Evolutionary conservation across 306 rosid species (phyloP).

Genomic region (Vigna trinervia): DNA sequence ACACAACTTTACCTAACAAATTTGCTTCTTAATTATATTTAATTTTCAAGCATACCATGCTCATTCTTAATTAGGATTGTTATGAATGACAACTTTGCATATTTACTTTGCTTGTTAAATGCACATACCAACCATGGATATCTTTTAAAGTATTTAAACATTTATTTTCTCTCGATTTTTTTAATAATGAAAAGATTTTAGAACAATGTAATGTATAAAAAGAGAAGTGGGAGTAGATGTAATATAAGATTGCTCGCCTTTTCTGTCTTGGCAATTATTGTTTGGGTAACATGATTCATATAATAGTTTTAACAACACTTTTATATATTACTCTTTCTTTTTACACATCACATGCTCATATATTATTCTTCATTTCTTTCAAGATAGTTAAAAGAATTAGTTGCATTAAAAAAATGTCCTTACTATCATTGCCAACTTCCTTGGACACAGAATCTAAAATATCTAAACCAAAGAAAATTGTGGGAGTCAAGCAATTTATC

Average conservation of each 20-base stretch:
- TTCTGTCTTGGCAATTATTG: background rate
- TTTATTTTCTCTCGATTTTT: background rate
- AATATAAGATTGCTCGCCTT: background rate
- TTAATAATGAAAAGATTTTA: background rate
- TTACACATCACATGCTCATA: background rate
- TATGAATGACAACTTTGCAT: background rate
- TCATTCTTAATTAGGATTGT: slow-evolving; percentile 17
- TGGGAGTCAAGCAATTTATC: no score
- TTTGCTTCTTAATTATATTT: background rate
- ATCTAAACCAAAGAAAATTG: no score
- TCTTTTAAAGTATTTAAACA: background rate
- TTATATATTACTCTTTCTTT: background rate
- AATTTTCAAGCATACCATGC: background rate
- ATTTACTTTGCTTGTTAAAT: slow-evolving; percentile 13
- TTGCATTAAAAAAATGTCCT: no score
- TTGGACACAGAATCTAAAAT: no score
- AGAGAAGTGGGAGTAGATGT: background rate
- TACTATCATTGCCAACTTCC: no score
- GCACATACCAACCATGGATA: background rate
- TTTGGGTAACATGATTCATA: background rate
- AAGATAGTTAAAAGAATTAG: background rate
- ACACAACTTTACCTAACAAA: background rate
- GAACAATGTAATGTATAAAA: background rate
- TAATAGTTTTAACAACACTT: background rate
- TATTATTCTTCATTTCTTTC: background rate